Percentiles rank a stretch among this genome's conserved stretches.
Evolutionary conservation across 1,284 basidiomycete species (phyloP).

Genomic region (Rhodofomes roseus): DNA sequence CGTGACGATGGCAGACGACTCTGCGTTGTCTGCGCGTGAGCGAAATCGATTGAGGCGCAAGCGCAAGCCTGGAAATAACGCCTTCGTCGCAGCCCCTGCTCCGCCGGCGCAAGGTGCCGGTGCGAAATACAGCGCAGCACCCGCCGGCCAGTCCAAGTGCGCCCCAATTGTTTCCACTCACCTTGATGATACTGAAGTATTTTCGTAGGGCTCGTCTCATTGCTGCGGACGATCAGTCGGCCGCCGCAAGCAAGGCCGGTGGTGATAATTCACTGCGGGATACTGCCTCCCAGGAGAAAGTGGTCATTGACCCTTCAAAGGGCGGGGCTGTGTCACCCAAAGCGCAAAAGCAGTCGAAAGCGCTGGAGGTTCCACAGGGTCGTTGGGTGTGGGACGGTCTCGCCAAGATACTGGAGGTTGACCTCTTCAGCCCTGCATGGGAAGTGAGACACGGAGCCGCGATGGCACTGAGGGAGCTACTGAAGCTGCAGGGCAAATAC

Average conservation of each 20-base stretch:
- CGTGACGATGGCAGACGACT: constrained; percentile 40
- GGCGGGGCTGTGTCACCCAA: constrained; percentile 80
- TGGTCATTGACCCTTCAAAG: constrained; percentile 72
- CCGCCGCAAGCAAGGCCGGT: constrained; percentile 46
- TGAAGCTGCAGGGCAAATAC: constrained; percentile 82
- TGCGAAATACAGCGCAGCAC: constrained; percentile 53
- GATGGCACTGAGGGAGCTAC: constrained; percentile 85
- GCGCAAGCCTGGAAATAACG: constrained; percentile 80
- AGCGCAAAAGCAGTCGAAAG: constrained; percentile 67
- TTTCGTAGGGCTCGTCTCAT: constrained; percentile 62
- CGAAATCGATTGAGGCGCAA: constrained; percentile 90
- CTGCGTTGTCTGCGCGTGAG: constrained; percentile 76
- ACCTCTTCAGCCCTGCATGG: constrained; percentile 88
- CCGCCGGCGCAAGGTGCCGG: constrained; percentile 48
- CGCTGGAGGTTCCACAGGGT: constrained; percentile 68
- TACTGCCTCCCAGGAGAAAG: constrained; percentile 48
- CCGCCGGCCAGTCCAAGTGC: constrained; percentile 61
- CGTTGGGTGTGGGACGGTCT: constrained; percentile 90
- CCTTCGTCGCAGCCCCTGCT: constrained; percentile 70
- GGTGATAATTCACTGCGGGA: constrained; percentile 46
- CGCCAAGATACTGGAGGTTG: constrained; percentile 78
- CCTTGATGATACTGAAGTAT: too few relatives aligned
- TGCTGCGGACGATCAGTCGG: constrained; percentile 44
- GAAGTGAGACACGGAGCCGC: constrained; percentile 94
- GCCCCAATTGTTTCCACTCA: constrained; percentile 19